Conservation (phyloP, 176 grass and related monocot genomes). For the Aegilops tauschii region DNA sequence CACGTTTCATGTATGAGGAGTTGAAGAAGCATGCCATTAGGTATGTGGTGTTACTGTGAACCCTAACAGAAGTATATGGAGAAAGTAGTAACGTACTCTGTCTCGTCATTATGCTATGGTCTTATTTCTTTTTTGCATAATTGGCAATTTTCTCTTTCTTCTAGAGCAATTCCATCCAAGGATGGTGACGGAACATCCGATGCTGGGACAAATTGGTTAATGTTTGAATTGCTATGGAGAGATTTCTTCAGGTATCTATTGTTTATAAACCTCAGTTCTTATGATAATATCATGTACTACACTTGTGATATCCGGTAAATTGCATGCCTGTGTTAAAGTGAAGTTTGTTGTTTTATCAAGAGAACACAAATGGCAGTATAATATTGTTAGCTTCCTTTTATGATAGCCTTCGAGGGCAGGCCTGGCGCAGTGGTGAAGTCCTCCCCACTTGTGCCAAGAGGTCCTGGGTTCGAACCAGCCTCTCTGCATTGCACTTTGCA, state of each 20-base stretch:
- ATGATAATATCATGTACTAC: background rate
- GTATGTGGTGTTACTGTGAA: constrained; percentile 34
- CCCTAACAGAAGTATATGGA: background rate
- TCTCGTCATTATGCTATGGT: background rate
- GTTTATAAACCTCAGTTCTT: background rate
- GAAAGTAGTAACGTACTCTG: background rate
- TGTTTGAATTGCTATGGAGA: constrained; percentile 95
- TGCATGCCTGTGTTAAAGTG: background rate
- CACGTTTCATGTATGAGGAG: constrained; percentile 95
- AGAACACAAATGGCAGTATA: background rate
- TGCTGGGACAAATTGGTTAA: constrained; percentile 92
- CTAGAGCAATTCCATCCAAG: constrained; percentile 54
- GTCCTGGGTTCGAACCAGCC: no score
- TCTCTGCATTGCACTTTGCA: no score
- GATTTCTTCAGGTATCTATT: constrained; percentile 92
- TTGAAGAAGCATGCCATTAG: constrained; percentile 81
- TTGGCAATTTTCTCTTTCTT: background rate
- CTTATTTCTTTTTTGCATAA: constrained; percentile 13
- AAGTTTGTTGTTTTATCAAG: constrained; percentile 4
- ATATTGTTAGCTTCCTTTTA: background rate
- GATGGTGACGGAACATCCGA: constrained; percentile 38
- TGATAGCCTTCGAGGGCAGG: background rate
- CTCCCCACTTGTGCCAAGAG: no score
- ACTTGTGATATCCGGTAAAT: background rate
- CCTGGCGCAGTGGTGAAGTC: no score